These are phyloP conservation scores for Teunomyces barrocoloradensis DNA, from an alignment of 805 yeast species.

Conservation along the genomic window DNA sequence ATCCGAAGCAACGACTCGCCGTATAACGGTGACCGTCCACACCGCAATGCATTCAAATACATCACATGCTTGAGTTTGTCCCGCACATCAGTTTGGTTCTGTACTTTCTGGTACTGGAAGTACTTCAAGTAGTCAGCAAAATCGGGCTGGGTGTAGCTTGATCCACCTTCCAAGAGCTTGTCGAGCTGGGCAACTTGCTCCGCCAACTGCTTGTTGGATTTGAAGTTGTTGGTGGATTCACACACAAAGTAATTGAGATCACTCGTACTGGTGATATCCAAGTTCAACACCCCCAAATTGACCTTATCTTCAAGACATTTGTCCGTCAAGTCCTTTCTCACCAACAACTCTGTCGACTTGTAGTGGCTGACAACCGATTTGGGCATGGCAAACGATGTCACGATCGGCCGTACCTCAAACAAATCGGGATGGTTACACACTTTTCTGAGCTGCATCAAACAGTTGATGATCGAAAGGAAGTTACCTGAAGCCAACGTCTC, in stretches of 20 bases:
- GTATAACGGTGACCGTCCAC: conserved; percentile 62
- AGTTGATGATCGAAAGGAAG: conserved; percentile 89
- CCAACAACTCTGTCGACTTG: conserved; percentile 26
- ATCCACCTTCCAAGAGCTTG: conserved; percentile 24
- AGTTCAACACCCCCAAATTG: conserved; percentile 58
- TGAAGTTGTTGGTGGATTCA: conserved; percentile 40
- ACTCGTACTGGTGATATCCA: conserved; percentile 51
- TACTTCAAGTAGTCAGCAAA: conserved; percentile 49
- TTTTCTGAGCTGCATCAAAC: conserved; percentile 95
- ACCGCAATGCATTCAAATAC: conserved; percentile 65
- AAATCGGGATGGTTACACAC: conserved; percentile 97
- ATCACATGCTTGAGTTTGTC: conserved; percentile 53
- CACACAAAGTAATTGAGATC: conserved; percentile 45
- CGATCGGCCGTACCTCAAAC: conserved; percentile 92
- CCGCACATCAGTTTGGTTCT: conserved; percentile 50
- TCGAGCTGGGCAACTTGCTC: conserved; percentile 45
- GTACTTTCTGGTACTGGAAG: conserved; percentile 54
- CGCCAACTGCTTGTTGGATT: conserved; percentile 46
- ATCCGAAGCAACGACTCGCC: conserved; percentile 56
- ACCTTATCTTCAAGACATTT: conserved; percentile 22
- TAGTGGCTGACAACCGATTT: conserved; percentile 56
- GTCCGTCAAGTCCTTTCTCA: conserved; percentile 19
- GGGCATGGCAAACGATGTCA: conserved; percentile 81
- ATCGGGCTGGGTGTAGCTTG: conserved; percentile 22
- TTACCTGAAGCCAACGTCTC: conserved; percentile 94